Evolutionary conservation across 352 stramenopile genomes (phyloP).

Genomic region (Blastocystis sp.): DNA sequence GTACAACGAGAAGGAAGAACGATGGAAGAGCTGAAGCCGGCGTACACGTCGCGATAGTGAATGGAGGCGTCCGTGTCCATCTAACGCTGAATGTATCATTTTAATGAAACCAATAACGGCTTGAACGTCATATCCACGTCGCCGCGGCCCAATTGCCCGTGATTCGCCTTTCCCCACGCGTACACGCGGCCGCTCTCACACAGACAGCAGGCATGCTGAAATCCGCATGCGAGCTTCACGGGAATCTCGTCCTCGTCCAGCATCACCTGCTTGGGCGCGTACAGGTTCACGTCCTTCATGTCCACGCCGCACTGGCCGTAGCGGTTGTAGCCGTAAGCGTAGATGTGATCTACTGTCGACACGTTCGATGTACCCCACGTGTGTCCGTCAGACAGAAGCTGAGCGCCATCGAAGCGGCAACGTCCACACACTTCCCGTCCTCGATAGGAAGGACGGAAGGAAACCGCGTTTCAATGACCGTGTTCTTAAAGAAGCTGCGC

Average conservation of each 20-base stretch:
- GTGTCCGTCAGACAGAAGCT: constrained; percentile 48
- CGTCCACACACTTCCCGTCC: constrained; percentile 36
- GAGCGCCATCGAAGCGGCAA: constrained; percentile 54
- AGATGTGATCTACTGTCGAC: constrained; percentile 57
- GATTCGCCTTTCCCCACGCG: constrained; percentile 64
- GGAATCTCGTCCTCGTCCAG: constrained; percentile 59
- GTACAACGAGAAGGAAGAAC: not conserved
- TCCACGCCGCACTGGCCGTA: constrained; percentile 68
- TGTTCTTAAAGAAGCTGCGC: constrained; percentile 68
- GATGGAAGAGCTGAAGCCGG: constrained; percentile 53
- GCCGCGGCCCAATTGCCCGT: constrained; percentile 49
- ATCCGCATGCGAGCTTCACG: constrained; percentile 40
- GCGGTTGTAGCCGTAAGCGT: constrained; percentile 64
- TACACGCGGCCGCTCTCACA: constrained; percentile 60
- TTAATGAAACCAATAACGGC: constrained; percentile 25
- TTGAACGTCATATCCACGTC: constrained; percentile 67
- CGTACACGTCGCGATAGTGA: constrained; percentile 46
- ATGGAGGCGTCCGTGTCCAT: constrained; percentile 57
- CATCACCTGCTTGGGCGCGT: constrained; percentile 44
- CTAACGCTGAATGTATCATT: not conserved
- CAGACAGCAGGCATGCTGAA: constrained; percentile 60
- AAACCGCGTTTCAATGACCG: constrained; percentile 64
- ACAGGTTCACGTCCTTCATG: constrained; percentile 61
- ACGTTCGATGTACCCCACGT: not conserved
- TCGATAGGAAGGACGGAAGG: constrained; percentile 61